Base-by-base conservation (phyloP, 495 filamentous ascomycete species). In the Podospora appendiculata region DNA sequence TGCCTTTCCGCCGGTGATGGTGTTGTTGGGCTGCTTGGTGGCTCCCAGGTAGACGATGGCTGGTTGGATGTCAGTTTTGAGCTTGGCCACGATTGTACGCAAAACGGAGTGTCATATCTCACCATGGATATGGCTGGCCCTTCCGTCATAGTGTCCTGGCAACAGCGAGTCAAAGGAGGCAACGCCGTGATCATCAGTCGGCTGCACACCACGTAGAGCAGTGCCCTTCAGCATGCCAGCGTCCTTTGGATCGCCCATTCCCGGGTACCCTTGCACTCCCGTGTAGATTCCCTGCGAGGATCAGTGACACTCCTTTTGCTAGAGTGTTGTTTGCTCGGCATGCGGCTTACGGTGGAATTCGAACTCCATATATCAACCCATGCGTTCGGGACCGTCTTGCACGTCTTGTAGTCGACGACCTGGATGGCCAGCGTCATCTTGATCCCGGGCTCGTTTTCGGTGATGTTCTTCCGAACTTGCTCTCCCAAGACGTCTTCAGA, bases 351-450 rank as follows among this genome's bases (percentile, higher is more conserved):
- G 54, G 75, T 82, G 6, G 61, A 47, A 43, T 68, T 69, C 48
- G 65, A 70, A 54, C 65, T 77, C 81, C 83, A 85, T 49, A 83
- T 64, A 50, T 87, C 84, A 38, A 83, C 69, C 53, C 76, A 86
- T 49, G 79, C 70, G 52, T 79, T 70, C 1, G 75, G 67, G 4
- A 85, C 68, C 1, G 78, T 72, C 47, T 83, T 59, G 70, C 80
- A 86, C 49, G 75, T 81, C 53, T 75, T 76, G 58, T 69, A 74
- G 63, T 85, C 78, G 52, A 85, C 73, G 16, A 85, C 62, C 57
- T 83, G 80, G 61, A 85, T 74, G 54, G 81, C 81, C 45, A 85
- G 67, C 36, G 76, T 79, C 45, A 84, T 67, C 36, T 75, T 70
- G 47, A 85, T 72, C 50, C 84, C 83, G 12, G 54, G 56, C 58